Base-by-base conservation (phyloP, 306 rosid genomes). In the Rosa rugosa region DNA sequence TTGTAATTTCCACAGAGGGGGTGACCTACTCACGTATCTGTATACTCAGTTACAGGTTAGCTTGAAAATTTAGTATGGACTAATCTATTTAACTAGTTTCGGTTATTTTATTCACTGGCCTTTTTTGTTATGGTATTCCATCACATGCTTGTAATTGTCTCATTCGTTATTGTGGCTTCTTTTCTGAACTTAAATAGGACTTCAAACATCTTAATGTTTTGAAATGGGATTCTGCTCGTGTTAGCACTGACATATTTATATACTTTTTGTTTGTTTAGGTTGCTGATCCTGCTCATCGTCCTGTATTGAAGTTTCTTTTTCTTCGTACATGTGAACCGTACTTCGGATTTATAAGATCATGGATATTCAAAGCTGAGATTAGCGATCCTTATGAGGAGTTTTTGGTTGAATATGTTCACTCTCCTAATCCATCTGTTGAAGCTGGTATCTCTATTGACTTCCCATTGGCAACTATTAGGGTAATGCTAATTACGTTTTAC, bases 351-450 rank as follows among this genome's bases (percentile, higher is more conserved):
- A 90, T 95, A 69, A 95, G 97, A 70, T 91, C 98, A 51, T 95
- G 98, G 98, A 93, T 95, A 64, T 95, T 87, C 90, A 93, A 91
- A 83, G 99, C 98, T 72, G 99, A 95, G 89, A 82, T 95, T 49
- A 86, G 83, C 71, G 98, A 95, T 83, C 99, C 99, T 71, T 93
- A 95, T 72, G 81, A 85, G 72, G 99, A 95, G 86, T 95, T 95
- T 82, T 75, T 91, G 71, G 93, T 91, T 50, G 96, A 91, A 83
- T 83, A 83, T 75, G 25, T 83, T 36, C 86, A 85, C 59, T 75
- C 62, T 72, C 70, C 65, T 42, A 54, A 81, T 57, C 80, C 78
- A 72, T 81, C 71, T 51, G 84, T 71, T 79, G 77, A 84, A 77
- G 83, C 82, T 42, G 88, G 74, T 80, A 75, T 70, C 75, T 80